Conservation (phyloP, 176 grass and related monocot genomes). For the Saccharum officinarum region DNA sequence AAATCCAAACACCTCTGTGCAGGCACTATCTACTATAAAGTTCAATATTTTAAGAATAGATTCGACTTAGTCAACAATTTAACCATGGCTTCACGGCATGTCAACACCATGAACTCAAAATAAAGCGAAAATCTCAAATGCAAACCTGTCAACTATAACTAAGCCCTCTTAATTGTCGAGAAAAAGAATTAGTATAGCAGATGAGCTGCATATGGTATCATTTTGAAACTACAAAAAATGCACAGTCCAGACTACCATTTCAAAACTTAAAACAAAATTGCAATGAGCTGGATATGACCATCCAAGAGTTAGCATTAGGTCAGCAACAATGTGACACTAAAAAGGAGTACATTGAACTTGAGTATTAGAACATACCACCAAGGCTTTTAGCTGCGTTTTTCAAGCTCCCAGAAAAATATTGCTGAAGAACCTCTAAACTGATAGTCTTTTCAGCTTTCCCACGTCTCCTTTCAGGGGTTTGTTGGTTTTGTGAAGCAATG, state of each 20-base stretch:
- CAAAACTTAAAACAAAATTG: slow-evolving; percentile 1
- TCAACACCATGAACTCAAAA: neutral
- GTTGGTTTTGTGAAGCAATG: slow-evolving; percentile 52
- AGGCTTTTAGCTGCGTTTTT: slow-evolving; percentile 95
- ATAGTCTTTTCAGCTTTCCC: slow-evolving; percentile 98
- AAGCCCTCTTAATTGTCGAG: neutral
- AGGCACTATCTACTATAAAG: neutral
- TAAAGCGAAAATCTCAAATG: slow-evolving; percentile 8
- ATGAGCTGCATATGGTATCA: neutral
- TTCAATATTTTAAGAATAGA: neutral
- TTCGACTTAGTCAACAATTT: neutral
- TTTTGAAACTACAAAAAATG: neutral
- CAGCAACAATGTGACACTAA: slow-evolving; percentile 8
- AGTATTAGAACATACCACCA: slow-evolving; percentile 63
- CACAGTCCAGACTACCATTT: neutral
- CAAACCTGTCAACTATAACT: neutral
- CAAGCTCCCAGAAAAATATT: slow-evolving; percentile 90
- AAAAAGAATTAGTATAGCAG: slow-evolving; percentile 11
- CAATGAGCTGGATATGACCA: neutral
- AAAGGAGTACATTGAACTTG: slow-evolving; percentile 14
- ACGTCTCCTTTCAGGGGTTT: slow-evolving; percentile 66
- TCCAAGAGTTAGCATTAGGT: neutral
- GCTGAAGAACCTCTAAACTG: slow-evolving; percentile 90
- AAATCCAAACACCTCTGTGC: neutral
- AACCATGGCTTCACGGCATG: neutral